These are phyloP conservation scores for Evansstolkia leycettana DNA, from an alignment of 495 filamentous ascomycete species.

Conservation along the genomic window DNA sequence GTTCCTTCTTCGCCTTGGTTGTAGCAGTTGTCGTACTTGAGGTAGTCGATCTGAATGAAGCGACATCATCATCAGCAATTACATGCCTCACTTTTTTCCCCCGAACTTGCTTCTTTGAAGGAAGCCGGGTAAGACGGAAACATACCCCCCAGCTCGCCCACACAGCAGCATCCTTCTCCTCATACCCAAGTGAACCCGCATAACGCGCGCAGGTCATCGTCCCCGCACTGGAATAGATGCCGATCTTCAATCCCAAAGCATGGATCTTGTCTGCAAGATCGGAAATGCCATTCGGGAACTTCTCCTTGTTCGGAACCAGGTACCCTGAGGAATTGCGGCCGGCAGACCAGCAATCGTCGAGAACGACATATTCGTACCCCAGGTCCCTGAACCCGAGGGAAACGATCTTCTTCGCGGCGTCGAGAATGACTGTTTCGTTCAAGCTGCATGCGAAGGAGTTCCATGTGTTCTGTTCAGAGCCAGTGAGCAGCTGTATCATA, in stretches of 20 bases:
- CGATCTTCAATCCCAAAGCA: slow-evolving; percentile 30
- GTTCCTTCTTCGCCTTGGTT: slow-evolving; percentile 39
- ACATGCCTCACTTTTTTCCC: no score
- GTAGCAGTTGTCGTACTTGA: slow-evolving; percentile 68
- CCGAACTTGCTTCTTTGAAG: no score
- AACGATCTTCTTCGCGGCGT: slow-evolving; percentile 35
- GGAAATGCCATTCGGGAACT: slow-evolving; percentile 36
- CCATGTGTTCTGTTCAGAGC: slow-evolving; percentile 35
- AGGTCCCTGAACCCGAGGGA: slow-evolving; percentile 37
- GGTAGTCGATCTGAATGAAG: slow-evolving; percentile 28
- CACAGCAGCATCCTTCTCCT: slow-evolving; percentile 46
- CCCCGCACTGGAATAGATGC: slow-evolving; percentile 40
- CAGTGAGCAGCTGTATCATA: background rate
- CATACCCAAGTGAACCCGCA: slow-evolving; percentile 44
- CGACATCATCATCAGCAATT: no score
- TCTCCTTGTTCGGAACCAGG: slow-evolving; percentile 25
- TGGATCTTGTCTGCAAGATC: slow-evolving; percentile 34
- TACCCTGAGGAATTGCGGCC: slow-evolving; percentile 27
- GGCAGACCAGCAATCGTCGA: slow-evolving; percentile 38
- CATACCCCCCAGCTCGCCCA: slow-evolving; percentile 50
- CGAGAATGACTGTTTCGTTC: slow-evolving; percentile 34
- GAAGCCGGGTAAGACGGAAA: slow-evolving; percentile 6
- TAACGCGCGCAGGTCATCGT: slow-evolving; percentile 33
- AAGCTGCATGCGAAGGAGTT: slow-evolving; percentile 43
- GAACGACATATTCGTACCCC: slow-evolving; percentile 43